Conservation (phyloP, 208 protist species). For the Acanthamoeba sp. region DNA sequence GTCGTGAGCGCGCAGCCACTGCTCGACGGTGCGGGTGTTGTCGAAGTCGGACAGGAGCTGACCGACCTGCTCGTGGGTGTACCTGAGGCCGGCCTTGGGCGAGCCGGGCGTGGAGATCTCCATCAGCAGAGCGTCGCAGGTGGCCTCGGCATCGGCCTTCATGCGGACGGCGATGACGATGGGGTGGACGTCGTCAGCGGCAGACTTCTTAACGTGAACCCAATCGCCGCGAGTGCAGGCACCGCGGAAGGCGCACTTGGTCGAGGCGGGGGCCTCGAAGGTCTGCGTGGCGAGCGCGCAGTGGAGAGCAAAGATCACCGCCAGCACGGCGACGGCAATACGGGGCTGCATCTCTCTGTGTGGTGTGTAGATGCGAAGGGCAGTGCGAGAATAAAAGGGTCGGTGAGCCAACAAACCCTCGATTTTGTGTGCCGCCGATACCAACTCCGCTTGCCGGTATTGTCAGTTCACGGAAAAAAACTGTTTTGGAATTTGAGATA, state of each 20-base stretch:
- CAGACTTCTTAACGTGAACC: background rate
- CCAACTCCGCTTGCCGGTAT: too few species aligned
- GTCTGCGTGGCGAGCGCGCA: constrained; percentile 15
- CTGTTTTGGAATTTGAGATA: too few species aligned
- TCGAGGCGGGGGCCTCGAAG: background rate
- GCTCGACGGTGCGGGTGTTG: constrained; percentile 21
- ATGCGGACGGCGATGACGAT: background rate
- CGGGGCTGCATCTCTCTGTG: background rate
- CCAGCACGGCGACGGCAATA: background rate
- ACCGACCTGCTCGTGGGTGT: constrained; percentile 38
- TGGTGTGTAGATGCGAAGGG: background rate
- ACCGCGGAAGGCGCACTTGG: constrained; percentile 16
- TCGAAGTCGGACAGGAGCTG: constrained; percentile 7
- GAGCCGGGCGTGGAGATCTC: constrained; percentile 56
- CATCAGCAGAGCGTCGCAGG: background rate
- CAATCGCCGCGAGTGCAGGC: background rate
- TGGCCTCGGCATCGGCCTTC: background rate
- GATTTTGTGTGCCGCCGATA: too few species aligned
- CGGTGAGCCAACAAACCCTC: too few species aligned
- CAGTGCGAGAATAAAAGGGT: background rate
- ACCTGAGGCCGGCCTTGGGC: background rate
- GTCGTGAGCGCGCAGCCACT: background rate
- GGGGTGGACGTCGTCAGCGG: constrained; percentile 30
- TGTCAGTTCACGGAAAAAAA: too few species aligned
- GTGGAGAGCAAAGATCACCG: constrained; percentile 15